phyloP scores from a whole-genome alignment of 2,329 filamentous ascomycete species.

The Plenodomus tracheiphilus region DNA sequence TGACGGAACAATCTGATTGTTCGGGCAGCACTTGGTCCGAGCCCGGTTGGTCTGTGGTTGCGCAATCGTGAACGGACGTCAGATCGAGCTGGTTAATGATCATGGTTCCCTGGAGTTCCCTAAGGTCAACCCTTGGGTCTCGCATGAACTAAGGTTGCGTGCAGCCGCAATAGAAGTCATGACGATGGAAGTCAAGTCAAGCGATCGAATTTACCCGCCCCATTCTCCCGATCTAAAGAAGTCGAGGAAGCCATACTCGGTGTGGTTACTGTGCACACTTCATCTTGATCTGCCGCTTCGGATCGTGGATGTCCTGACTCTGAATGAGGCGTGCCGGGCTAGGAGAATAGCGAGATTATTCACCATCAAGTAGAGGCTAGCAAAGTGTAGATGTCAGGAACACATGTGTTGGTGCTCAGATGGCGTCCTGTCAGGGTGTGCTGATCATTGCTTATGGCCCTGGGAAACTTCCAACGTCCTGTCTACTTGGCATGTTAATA shows the following conservation, averaged over 20 bases:
- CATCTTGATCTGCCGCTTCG: conserved; percentile 11
- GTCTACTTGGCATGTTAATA: not conserved
- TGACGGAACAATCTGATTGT: conserved; percentile 2
- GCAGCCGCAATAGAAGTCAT: conserved; percentile 11
- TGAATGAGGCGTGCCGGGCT: not conserved
- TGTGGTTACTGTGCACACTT: conserved; percentile 9
- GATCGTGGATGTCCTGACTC: conserved; percentile 5
- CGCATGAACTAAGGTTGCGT: conserved; percentile 15
- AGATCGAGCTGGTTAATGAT: not conserved
- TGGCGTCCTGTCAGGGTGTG: not conserved
- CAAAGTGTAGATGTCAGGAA: not conserved
- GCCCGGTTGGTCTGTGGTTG: conserved; percentile 15
- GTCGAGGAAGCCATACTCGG: conserved; percentile 5
- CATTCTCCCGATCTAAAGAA: conserved; percentile 4
- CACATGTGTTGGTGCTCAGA: not conserved
- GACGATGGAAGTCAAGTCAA: conserved; percentile 18
- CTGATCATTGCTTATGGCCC: not conserved
- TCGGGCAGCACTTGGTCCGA: conserved; percentile 8
- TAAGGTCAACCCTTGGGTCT: conserved; percentile 5
- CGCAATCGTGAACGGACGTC: conserved; percentile 28
- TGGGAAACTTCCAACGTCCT: not conserved
- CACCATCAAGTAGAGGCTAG: not conserved
- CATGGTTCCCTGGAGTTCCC: conserved; percentile 11
- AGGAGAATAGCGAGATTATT: not conserved
- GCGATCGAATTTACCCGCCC: conserved; percentile 11